Base-by-base conservation (phyloP, 805 yeast genomes). In the Candida dendrica region DNA sequence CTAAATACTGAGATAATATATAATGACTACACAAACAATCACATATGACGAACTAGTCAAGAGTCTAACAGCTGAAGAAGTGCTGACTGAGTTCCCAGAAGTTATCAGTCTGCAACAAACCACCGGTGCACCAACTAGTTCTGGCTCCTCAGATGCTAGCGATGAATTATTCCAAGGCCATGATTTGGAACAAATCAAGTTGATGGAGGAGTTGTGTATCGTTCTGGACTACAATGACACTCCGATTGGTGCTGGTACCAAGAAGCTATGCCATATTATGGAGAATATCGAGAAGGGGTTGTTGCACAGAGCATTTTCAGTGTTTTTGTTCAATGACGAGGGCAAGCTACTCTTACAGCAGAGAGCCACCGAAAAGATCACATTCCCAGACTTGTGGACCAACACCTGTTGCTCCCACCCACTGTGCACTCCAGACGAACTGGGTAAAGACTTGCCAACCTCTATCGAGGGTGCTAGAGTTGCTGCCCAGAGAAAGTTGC, bases 331-430 rank as follows among this genome's bases (percentile, higher is more conserved):
- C 69, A 83, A 89, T 61, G 76, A 75, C 18, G 77, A 85, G 36
- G 79, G 80, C 45, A 74, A 84, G 63, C 72, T 93, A 47, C 71
- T 93, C 44, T 71, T 93, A 51, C 99, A 93, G 67, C 97, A 91
- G 67, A 79, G 99, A 53, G 98, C 99, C 0, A 79, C 81, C 39
- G 98, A 93, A 61, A 93, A 93, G 63, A 93, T 93, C 66, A 93
- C 99, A 1, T 93, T 93, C 64, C 95, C 98, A 1, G 79, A 79
- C 44, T 80, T 90, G 83, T 93, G 99, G 99, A 93, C 99, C 20
- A 93, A 93, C 63, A 93, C 99, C 2, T 93, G 99, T 66, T 93
- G 99, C 63, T 90, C 98, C 1, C 99, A 93, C 61, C 99, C 99
- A 9, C 71, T 93, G 41, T 88, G 96, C 42, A 77, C 88, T 30